These are phyloP conservation scores for Juncus effusus DNA, from an alignment of 176 grass and related monocot species.

Conservation along the genomic window DNA sequence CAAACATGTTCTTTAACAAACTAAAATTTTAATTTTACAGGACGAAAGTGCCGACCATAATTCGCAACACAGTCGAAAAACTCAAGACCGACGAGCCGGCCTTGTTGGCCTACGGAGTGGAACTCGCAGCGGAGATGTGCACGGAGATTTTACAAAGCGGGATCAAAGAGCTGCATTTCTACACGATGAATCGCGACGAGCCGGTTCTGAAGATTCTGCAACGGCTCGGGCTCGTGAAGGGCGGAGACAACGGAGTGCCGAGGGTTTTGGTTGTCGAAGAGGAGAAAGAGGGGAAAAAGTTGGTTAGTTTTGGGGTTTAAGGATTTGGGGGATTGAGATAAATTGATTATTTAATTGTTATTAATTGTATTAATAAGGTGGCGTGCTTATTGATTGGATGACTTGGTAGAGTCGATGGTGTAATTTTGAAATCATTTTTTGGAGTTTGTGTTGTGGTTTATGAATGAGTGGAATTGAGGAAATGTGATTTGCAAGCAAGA, in stretches of 20 bases:
- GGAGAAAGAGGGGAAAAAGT: slow-evolving; percentile 14
- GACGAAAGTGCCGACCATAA: slow-evolving; percentile 31
- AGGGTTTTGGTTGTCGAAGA: slow-evolving; percentile 13
- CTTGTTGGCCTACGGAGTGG: slow-evolving; percentile 24
- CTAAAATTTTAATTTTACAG: not conserved
- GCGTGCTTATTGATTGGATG: too few species aligned
- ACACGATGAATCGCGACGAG: slow-evolving; percentile 37
- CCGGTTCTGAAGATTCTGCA: slow-evolving; percentile 24
- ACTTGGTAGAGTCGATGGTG: too few species aligned
- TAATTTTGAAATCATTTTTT: too few species aligned
- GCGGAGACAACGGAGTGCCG: slow-evolving; percentile 3
- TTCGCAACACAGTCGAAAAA: slow-evolving; percentile 26
- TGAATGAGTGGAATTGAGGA: too few species aligned
- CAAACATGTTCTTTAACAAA: too few species aligned
- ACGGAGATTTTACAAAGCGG: slow-evolving; percentile 21
- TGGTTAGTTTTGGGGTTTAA: not conserved
- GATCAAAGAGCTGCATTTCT: slow-evolving; percentile 31
- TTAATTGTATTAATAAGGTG: too few species aligned
- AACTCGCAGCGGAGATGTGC: slow-evolving; percentile 31
- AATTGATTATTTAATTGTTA: too few species aligned
- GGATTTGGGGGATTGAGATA: too few species aligned
- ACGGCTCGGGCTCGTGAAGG: slow-evolving; percentile 24
- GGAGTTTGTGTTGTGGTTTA: too few species aligned
- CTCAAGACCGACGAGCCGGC: slow-evolving; percentile 23
- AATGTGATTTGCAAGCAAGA: too few species aligned